phyloP scores from a whole-genome alignment of 305 asterid genomes.

The Fraxinus sp. region DNA sequence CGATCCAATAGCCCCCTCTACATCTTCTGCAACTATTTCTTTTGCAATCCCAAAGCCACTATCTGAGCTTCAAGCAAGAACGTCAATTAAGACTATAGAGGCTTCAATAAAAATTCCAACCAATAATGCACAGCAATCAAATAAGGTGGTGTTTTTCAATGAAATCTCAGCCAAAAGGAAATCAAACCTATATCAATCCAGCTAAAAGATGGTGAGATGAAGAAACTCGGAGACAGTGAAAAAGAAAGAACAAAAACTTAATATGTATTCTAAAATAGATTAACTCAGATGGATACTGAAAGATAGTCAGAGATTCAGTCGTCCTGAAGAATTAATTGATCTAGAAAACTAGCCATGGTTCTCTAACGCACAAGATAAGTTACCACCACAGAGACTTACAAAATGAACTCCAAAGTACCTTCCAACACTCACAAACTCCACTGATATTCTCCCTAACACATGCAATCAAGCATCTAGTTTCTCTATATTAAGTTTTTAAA shows the following conservation, averaged over 20 bases:
- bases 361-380: background rate
- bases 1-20: constrained; percentile 25
- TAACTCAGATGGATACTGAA: background rate
- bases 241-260: background rate
- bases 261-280: background rate
- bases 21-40: constrained; percentile 29
- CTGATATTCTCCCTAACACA: background rate
- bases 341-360: background rate
- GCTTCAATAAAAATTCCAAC: background rate
- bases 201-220: background rate
- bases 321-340: background rate
- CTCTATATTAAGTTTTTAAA: background rate
- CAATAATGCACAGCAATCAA: background rate
- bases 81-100: constrained; percentile 4
- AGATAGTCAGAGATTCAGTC: background rate
- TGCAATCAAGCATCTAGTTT: background rate
- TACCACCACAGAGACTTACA: background rate
- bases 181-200: background rate
- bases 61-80: constrained; percentile 40
- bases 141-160: background rate
- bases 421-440: background rate
- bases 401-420: background rate
- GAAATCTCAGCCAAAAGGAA: background rate
- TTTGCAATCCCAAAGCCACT: constrained; percentile 33
- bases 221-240: background rate